Conservation (phyloP, 768 basidiomycete species). For the Suillus cothurnatus region DNA sequence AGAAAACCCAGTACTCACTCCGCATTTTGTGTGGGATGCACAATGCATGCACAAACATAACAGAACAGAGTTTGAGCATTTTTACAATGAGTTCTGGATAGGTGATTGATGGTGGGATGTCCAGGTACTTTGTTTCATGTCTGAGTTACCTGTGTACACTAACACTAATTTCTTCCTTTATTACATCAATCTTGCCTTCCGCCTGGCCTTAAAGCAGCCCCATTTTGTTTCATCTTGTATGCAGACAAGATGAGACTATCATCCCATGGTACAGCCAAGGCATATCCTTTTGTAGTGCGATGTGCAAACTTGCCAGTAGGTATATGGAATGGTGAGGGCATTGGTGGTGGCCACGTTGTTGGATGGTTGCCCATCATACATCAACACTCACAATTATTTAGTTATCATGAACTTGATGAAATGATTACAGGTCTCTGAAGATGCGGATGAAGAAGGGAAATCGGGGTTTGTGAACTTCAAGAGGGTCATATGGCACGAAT, state of each 20-base stretch:
- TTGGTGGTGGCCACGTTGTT: constrained; percentile 18
- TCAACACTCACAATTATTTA: background rate
- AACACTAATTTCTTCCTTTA: too few relatives aligned
- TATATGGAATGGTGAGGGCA: constrained; percentile 17
- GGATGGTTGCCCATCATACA: constrained; percentile 21
- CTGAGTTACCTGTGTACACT: background rate
- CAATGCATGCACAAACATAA: constrained; percentile 27
- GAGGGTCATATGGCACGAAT: constrained; percentile 38
- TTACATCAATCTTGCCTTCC: constrained; percentile 3
- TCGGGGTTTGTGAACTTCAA: constrained; percentile 35
- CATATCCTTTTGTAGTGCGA: constrained; percentile 18
- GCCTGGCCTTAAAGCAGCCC: constrained; percentile 3
- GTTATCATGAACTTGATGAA: background rate
- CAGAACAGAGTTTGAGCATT: constrained; percentile 25
- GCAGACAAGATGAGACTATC: constrained; percentile 21
- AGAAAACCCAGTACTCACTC: background rate
- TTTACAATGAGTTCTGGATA: constrained; percentile 39
- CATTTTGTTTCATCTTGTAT: constrained; percentile 17
- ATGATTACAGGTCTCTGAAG: constrained; percentile 32
- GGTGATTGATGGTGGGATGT: constrained; percentile 38
- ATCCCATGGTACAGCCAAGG: constrained; percentile 20
- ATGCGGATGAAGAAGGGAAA: constrained; percentile 31
- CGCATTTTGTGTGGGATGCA: constrained; percentile 36
- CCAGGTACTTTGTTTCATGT: constrained; percentile 28
- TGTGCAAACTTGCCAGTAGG: constrained; percentile 18